A percentile compares a stretch with the other conserved stretches of the same genome.
Evolutionary conservation across 1,284 basidiomycete genomes (phyloP).

Genomic region (Cutaneotrichosporon cavernicola): DNA sequence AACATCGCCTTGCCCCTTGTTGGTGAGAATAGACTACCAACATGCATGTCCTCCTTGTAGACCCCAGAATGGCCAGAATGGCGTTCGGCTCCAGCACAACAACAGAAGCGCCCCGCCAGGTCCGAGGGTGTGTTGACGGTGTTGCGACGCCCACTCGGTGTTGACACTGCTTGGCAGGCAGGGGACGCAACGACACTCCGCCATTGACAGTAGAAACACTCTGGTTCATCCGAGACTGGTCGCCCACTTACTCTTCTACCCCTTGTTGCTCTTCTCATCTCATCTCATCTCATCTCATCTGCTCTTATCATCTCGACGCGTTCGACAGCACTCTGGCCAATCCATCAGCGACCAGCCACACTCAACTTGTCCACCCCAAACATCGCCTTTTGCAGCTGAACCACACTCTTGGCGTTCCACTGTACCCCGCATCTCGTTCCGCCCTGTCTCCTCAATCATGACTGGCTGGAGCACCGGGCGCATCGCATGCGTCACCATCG

Average conservation of each 20-base stretch:
- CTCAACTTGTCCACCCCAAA: not conserved
- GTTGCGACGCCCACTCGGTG: not conserved
- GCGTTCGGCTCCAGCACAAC: not conserved
- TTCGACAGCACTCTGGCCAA: not conserved
- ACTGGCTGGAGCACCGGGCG: not conserved
- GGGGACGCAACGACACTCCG: not conserved
- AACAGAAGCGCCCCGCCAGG: not conserved
- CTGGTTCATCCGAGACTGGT: not conserved
- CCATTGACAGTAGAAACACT: not conserved
- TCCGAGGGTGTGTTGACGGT: not conserved
- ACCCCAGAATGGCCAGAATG: not conserved
- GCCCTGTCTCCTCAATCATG: not conserved
- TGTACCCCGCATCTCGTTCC: not conserved
- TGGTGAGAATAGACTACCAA: not conserved
- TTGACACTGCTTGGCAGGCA: not conserved
- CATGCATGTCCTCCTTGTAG: not conserved
- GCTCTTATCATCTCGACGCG: not conserved
- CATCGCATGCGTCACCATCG: not conserved
- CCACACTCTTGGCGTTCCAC: not conserved
- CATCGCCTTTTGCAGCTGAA: not conserved
- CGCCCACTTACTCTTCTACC: not conserved
- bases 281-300: not conserved
- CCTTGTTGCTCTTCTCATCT: not conserved
- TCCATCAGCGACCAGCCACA: not conserved
- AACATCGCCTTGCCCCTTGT: not conserved